Percentiles rank a stretch among this genome's conserved stretches.
Evolutionary conservation across 2,329 filamentous ascomycete genomes (phyloP).

Genomic region (Aspergillus alliaceus): DNA sequence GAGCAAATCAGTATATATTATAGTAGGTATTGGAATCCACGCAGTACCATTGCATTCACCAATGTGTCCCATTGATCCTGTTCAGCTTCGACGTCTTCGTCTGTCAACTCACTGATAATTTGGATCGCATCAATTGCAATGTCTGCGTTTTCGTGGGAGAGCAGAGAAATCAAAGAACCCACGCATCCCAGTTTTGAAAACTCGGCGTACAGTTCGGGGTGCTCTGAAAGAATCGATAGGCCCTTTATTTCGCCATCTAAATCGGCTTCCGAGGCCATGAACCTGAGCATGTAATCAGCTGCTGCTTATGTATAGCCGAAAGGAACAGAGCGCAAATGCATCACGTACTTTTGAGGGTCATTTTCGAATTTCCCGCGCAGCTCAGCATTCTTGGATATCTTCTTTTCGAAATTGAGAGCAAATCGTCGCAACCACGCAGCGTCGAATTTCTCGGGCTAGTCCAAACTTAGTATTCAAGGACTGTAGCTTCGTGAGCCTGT

Average conservation of each 20-base stretch:
- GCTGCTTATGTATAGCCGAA: neutral
- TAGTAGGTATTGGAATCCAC: too few species aligned
- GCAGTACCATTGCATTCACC: slow-evolving; percentile 59
- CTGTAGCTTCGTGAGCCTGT: neutral
- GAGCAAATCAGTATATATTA: too few species aligned
- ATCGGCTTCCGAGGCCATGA: slow-evolving; percentile 84
- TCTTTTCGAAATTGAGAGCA: slow-evolving; percentile 82
- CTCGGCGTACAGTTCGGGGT: slow-evolving; percentile 78
- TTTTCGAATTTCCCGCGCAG: slow-evolving; percentile 80
- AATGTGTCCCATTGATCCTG: slow-evolving; percentile 78
- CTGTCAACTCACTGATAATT: slow-evolving; percentile 85
- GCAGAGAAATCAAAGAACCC: slow-evolving; percentile 71
- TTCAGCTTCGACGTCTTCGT: slow-evolving; percentile 83
- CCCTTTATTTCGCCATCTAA: slow-evolving; percentile 85
- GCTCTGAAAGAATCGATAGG: slow-evolving; percentile 82
- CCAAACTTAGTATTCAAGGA: slow-evolving; percentile 21
- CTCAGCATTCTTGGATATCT: slow-evolving; percentile 87
- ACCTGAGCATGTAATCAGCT: slow-evolving; percentile 37
- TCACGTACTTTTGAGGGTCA: slow-evolving; percentile 68
- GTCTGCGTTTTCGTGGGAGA: slow-evolving; percentile 95
- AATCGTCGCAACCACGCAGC: slow-evolving; percentile 77
- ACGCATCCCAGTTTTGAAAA: slow-evolving; percentile 75
- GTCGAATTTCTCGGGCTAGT: slow-evolving; percentile 73
- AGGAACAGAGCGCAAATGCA: neutral
- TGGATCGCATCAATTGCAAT: slow-evolving; percentile 91